Base-by-base conservation (phyloP, 2,329 filamentous ascomycete species). In the Fusarium subtropicale region DNA sequence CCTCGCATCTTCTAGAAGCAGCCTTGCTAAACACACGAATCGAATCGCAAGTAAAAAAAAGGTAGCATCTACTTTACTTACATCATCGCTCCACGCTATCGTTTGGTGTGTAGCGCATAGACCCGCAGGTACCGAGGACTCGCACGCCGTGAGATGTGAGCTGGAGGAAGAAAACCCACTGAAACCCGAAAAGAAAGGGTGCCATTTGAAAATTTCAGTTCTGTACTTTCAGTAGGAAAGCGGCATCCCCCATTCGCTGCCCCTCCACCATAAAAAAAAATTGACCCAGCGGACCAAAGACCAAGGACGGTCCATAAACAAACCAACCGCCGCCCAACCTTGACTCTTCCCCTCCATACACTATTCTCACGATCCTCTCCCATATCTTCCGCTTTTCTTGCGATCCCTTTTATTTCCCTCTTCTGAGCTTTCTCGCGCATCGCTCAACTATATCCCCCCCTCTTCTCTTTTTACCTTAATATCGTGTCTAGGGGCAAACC, bases 401-500 rank as follows among this genome's bases (percentile, higher is more conserved):
- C 67, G 59, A 66, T 61, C 68, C 46, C 68, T 59, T 59, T 50
- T 39, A 60, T 66, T 72, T 53, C 44, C 31, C 64, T 63, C 61
- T 66, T 62, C 61, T 65, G 71, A 74, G 71, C 67, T 66, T 62
- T 70, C 46, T 46, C 53, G 59, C 51, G 62, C 54, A 69, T 67
- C 66, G 66, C 61, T 68, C 48, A 56, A 44, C 36, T 47, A 41
- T 64, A 47, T 54, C 26, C 47, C 51, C 60, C 39, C 56, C 45
- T 50, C 48, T 59, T 47, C 58, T 59, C 63, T 51, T 60, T 60
- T 60, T 63, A 56, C 51, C 44, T 56, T 64, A 68, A 64, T 73
- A 67, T 56, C 56, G 64, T 61, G 67, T 56, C 51, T 71, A 69
- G 70, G 66, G 71, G 60, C 66, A 72, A 68, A 68, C 62, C 70